Evolutionary conservation across 2,329 filamentous ascomycete genomes (phyloP).

Genomic region (Esteya vermicola): DNA sequence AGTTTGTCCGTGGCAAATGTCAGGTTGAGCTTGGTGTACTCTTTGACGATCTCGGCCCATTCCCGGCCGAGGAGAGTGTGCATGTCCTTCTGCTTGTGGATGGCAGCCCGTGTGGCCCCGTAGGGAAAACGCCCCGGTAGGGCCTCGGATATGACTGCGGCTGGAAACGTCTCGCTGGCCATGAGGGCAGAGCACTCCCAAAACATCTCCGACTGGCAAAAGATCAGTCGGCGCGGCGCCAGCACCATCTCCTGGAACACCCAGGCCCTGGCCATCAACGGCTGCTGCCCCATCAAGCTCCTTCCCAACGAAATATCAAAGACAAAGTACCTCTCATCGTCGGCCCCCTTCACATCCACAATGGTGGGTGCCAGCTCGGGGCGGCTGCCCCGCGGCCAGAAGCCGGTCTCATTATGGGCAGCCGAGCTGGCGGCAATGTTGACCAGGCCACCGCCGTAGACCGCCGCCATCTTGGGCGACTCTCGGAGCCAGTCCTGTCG

Average conservation of each 20-base stretch:
- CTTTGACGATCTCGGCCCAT: background rate
- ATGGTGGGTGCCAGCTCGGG: background rate
- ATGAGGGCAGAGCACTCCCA: background rate
- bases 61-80: background rate
- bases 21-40: background rate
- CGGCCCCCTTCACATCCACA: background rate
- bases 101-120: too few relatives aligned
- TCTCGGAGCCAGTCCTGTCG: constrained; percentile 6
- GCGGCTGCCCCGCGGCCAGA: background rate
- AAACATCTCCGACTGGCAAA: constrained; percentile 1
- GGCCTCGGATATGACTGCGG: background rate
- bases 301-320: background rate
- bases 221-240: constrained; percentile 1
- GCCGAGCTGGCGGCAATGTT: background rate
- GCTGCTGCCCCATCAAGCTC: background rate
- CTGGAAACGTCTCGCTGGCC: background rate
- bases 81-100: too few relatives aligned
- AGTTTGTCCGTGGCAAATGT: constrained; percentile 4
- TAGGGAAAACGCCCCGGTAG: background rate
- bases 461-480: constrained; percentile 9
- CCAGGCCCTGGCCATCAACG: background rate
- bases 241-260: constrained; percentile 1
- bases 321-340: background rate
- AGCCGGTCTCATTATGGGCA: background rate
- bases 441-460: constrained; percentile 9